Percentiles rank a stretch among this genome's conserved stretches.
These are phyloP conservation scores for Amphicarpaea edgeworthii DNA, from an alignment of 306 rosid genomes.

Conservation along the genomic window DNA sequence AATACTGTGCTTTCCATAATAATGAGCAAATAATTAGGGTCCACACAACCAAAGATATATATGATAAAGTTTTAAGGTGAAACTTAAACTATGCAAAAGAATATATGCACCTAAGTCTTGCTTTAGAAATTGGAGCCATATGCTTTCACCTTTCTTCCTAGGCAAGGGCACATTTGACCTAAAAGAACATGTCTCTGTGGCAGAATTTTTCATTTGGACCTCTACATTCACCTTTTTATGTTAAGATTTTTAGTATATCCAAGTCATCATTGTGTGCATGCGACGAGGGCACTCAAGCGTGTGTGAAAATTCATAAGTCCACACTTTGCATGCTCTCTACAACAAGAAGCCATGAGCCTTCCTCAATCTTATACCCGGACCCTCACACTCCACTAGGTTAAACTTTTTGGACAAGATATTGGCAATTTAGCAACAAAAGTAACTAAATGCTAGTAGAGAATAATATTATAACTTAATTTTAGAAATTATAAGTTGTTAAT, in stretches of 20 bases:
- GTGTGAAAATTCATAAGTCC: constrained; percentile 41
- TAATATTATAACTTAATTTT: neutral
- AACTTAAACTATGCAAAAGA: constrained; percentile 40
- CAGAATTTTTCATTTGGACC: constrained; percentile 3
- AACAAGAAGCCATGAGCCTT: constrained; percentile 47
- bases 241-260: constrained; percentile 32
- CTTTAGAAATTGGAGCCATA: constrained; percentile 40
- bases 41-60: constrained; percentile 26
- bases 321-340: constrained; percentile 36
- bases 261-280: constrained; percentile 43
- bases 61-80: constrained; percentile 23
- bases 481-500: neutral
- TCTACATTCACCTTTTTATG: constrained; percentile 37
- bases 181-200: neutral
- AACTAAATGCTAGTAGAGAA: neutral
- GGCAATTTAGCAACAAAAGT: neutral
- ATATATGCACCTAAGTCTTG: constrained; percentile 34
- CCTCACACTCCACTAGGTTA: constrained; percentile 44
- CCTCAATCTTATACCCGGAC: constrained; percentile 34
- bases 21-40: constrained; percentile 11
- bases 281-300: constrained; percentile 40
- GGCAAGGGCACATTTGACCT: constrained; percentile 34
- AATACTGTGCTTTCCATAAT: neutral
- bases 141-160: constrained; percentile 36
- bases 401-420: constrained; percentile 39